A percentile compares a stretch with the other conserved stretches of the same genome.
Evolutionary conservation across 495 filamentous ascomycete genomes (phyloP).

Genomic region (Penicillium bovifimosum): DNA sequence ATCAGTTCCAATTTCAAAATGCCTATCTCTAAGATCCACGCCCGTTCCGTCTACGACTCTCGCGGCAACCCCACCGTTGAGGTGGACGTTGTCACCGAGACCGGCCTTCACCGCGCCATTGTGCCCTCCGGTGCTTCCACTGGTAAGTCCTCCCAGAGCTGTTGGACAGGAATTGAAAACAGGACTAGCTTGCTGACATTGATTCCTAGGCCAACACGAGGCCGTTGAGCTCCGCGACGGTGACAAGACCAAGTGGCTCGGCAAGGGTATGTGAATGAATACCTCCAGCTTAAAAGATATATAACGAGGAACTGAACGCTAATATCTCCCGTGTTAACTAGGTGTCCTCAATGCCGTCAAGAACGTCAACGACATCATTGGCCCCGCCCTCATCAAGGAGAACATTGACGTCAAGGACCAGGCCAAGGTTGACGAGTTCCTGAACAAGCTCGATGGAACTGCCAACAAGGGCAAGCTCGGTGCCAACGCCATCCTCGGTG

Average conservation of each 20-base stretch:
- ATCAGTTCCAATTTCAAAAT: conserved; percentile 50
- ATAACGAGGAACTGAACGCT: conserved; percentile 4
- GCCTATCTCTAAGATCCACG: conserved; percentile 98
- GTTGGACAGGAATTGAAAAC: not conserved
- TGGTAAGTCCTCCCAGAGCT: conserved; percentile 49
- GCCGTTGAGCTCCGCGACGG: conserved; percentile 98
- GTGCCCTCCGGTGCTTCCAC: conserved; percentile 98
- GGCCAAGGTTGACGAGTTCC: conserved; percentile 83
- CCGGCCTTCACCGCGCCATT: conserved; percentile 95
- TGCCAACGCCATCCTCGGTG: conserved; percentile 98
- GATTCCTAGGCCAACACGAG: conserved; percentile 78
- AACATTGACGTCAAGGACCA: conserved; percentile 97
- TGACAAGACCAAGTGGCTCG: conserved; percentile 94
- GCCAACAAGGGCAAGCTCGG: conserved; percentile 96
- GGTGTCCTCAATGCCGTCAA: conserved; percentile 88
- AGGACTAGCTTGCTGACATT: not conserved
- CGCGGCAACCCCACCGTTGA: conserved; percentile 95
- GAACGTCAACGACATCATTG: conserved; percentile 94
- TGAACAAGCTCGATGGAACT: conserved; percentile 93
- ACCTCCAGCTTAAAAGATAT: not conserved
- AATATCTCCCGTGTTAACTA: conserved; percentile 10
- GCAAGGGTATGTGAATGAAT: conserved; percentile 63
- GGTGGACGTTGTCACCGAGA: conserved; percentile 95
- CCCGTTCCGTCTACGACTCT: conserved; percentile 98
- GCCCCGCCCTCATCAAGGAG: conserved; percentile 85